Evolutionary conservation across 139 green algal species (phyloP), one percentile per base, ranked within the genome.

Genomic region (Yamagishiella unicocca): DNA sequence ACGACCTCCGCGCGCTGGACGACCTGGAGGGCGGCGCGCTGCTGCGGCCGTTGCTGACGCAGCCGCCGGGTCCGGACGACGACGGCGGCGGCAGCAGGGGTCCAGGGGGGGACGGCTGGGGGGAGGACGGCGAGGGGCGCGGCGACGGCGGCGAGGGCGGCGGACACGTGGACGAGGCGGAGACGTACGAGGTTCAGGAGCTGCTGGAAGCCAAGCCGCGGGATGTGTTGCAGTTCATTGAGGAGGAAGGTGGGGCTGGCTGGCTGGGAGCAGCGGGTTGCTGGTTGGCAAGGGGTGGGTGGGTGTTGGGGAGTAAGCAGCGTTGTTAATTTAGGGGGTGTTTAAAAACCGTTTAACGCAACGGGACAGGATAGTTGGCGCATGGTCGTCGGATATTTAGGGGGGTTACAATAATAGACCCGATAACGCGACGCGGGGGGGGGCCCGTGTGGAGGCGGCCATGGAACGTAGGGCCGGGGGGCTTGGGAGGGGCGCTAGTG

Each of bases 201-300:
- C 80, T 86, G 64, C 31, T 86, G 62, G 64, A 64, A 24, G 80
- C 62, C 37, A 86, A 86, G 80, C 80, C 80, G 31, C 33, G 35
- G 62, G 80, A 86, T 68, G 80, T 86, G 29, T 64, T 86, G 80
- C 80, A 86, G 80, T 77, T 74, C 64, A 76, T 86, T 33, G 80
- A 86, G 80, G 80, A 86, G 31, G 80, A 86, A 68, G 80, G 80
- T 85, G 45, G 9, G 64, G 33, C 33, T 17, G 17, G 12, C 50
- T 58, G 50, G 50, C 50, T 12, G 50, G 50, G 50, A 17, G 50
- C 50, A 12, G 50, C 12, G 12, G 50, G 50, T 58, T 58, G 50
- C n/a, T n/a, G n/a, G n/a, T n/a, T n/a, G n/a, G n/a, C n/a, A n/a
- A n/a, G n/a, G n/a, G n/a, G n/a, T n/a, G n/a, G n/a, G n/a, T n/a